Evolutionary conservation across 257 asterid genomes (phyloP).

Genomic region (Capsicum pubescens): DNA sequence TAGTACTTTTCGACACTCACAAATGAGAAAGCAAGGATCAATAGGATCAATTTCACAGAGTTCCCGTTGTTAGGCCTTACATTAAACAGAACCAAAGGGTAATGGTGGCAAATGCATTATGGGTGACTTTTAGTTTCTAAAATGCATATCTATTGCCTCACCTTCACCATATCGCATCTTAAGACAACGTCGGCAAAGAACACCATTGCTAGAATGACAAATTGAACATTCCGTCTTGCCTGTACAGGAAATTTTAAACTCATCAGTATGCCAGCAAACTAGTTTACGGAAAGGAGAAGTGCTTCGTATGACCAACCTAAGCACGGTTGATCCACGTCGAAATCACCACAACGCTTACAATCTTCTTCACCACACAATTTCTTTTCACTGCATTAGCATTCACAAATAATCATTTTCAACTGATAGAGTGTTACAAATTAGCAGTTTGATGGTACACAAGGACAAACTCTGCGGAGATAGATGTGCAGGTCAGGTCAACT

Average conservation of each 20-base stretch:
- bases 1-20: background rate
- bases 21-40: background rate
- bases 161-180: slow-evolving; percentile 88
- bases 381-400: slow-evolving; percentile 61
- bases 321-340: slow-evolving; percentile 69
- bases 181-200: slow-evolving; percentile 86
- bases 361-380: slow-evolving; percentile 88
- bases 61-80: background rate
- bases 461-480: background rate
- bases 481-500: background rate
- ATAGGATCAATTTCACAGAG: background rate
- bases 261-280: slow-evolving; percentile 47
- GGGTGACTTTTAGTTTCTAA: background rate
- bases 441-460: background rate
- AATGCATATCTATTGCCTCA: slow-evolving; percentile 37
- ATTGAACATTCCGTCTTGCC: slow-evolving; percentile 89
- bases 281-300: background rate
- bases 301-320: slow-evolving; percentile 50
- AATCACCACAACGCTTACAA: slow-evolving; percentile 75
- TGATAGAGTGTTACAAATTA: background rate
- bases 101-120: background rate
- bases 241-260: slow-evolving; percentile 37
- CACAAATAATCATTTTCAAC: slow-evolving; percentile 4
- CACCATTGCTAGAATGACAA: slow-evolving; percentile 77
- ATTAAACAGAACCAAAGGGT: background rate